phyloP scores from a whole-genome alignment of 2,329 filamentous ascomycete species.

The Ceratocystis variospora region DNA sequence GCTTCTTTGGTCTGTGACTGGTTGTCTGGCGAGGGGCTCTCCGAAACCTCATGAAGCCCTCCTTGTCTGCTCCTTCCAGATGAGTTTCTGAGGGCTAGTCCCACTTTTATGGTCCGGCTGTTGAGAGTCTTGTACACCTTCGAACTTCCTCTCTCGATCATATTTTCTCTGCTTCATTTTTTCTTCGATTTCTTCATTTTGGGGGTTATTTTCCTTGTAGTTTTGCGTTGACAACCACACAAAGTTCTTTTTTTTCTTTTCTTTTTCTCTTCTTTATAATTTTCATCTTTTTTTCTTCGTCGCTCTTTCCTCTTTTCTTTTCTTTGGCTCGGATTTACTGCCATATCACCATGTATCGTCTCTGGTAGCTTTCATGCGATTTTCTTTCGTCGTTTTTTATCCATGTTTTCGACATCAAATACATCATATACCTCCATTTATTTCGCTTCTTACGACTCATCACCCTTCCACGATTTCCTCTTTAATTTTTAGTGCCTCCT shows the following conservation, averaged over 20 bases:
- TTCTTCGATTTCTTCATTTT: neutral
- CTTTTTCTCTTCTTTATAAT: neutral
- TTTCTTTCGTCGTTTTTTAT: conserved; percentile 18
- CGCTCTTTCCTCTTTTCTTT: conserved; percentile 17
- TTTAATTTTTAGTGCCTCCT: conserved; percentile 26
- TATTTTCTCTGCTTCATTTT: conserved; percentile 3
- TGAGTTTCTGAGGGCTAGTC: neutral
- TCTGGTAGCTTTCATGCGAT: conserved; percentile 17
- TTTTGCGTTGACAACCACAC: too few relatives aligned
- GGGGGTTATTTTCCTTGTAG: neutral
- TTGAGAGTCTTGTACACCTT: conserved; percentile 10
- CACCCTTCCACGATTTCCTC: conserved; percentile 15
- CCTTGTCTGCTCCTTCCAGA: conserved; percentile 3
- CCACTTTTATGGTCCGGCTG: conserved; percentile 18
- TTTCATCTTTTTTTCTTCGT: conserved; percentile 10
- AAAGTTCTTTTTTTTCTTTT: neutral
- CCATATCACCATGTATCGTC: conserved; percentile 11
- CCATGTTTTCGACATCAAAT: conserved; percentile 16
- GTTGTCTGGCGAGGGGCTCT: neutral
- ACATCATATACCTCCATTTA: conserved; percentile 17
- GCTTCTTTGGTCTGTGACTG: neutral
- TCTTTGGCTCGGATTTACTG: conserved; percentile 18
- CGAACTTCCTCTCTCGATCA: conserved; percentile 22
- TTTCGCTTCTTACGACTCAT: conserved; percentile 16
- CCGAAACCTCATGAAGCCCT: conserved; percentile 2